Base-by-base conservation (phyloP, 2,329 filamentous ascomycete genomes). In the Aspergillus caelatus region DNA sequence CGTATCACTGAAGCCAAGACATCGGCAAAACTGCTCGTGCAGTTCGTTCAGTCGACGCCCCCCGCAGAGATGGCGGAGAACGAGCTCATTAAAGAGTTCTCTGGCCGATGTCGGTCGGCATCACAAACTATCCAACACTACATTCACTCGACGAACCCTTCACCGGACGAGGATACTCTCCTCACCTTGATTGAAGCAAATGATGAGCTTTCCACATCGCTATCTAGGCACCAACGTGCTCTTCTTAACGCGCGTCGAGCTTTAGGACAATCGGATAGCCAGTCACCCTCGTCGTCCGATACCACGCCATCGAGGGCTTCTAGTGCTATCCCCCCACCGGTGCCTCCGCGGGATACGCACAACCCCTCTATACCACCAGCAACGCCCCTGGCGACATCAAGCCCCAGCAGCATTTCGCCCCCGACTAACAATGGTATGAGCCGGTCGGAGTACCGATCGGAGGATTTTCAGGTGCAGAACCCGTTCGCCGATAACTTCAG, bases 111-210 rank as follows among this genome's bases (percentile, higher is more conserved):
- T 74, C 88, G 90, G 67, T 86, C 88, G 61, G 94, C 94, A 5
- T 90, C 91, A 58, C 86, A 89, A 60, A 92, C 91, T 73, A 88
- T 98, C 70, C 93, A 97, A 73, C 84, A 84, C 36, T 98, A 96
- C 79, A 97, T 98, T 83, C 84, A 89, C 48, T 87, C 89, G 54
- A 89, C 91, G 62, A 86, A 92, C 74, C 94, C 94, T 0, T 76
- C 87, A 1, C 94, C 94, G 0, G 95, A 98, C 77, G 94, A 97
- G 72, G 91, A 97, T 69, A 98, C 94, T 1, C 93, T 98, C 86
- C 89, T 95, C 74, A 94, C 89, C 16, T 82, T 99, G 65, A 97
- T 99, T 72, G 93, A 97, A 77, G 95, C 93, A 16, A 97, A 96
- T 75, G 95, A 98, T 78, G 91, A 94, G 74, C 83, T 99, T 34